Base-by-base conservation (phyloP, 2,329 filamentous ascomycete species). In the Sporothrix protearum region DNA sequence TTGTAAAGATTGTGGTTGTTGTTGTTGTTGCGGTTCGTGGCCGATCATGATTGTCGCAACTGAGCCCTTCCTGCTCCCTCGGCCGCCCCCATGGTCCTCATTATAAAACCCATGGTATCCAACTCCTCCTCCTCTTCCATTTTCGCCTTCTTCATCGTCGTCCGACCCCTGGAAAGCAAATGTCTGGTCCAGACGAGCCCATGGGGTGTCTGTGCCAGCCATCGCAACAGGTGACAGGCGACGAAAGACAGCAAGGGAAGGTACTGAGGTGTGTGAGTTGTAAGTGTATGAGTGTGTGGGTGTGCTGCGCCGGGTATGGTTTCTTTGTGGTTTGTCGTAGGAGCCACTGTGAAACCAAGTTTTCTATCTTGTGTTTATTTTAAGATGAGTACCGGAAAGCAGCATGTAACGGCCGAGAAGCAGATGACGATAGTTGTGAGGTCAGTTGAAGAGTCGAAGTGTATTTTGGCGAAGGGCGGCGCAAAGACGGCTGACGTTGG, bases 111-210 rank as follows among this genome's bases (percentile, higher is more conserved):
- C 61, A 47, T 66, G 22, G 25, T 49, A n/a, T 25, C 28, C 63
- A 25, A 28, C 9, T 19, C 19, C n/a, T 25, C 36, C n/a, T 63
- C 14, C 42, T 19, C 42, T 47, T 47, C 42, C 63, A 66, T 45
- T 51, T 51, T 63, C 28, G 22, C 9, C 59, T 19, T 51, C 70
- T n/a, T 64, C 63, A 28, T 61, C 64, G 36, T 68, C 70, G 55
- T 71, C 66, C 53, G 70, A 59, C 53, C 16, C 53, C 53, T 67
- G 55, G 57, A 71, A 71, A 45, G 67, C 55, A 49, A 72, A 72
- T n/a, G 67, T 63, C 71, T 70, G 67, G 71, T 72, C 68, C 49
- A 72, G 71, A 42, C 68, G 71, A 25, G 71, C 67, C 71, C 71
- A 72, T 45, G 68, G 71, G 42, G 33, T 47, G 42, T 72, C 57